Percentiles rank a stretch among this genome's conserved stretches.
phyloP scores from a whole-genome alignment of 148 eudicot genomes.

The Polygonum maritimum region DNA sequence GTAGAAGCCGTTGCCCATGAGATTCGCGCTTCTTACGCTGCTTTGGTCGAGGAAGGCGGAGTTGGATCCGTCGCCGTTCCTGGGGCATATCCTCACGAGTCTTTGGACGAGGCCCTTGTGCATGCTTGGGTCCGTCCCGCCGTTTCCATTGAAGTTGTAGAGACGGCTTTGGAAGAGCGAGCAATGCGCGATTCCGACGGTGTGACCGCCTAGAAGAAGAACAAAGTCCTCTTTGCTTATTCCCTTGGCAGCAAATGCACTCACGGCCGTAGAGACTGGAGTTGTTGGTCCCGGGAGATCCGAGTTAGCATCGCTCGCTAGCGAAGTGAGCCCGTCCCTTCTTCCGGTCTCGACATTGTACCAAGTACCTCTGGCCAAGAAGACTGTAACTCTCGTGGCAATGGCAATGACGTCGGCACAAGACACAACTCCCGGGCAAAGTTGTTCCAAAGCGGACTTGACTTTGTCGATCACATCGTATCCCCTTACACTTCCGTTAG shows the following conservation, averaged over 20 bases:
- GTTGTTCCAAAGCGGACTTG: not conserved
- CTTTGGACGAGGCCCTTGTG: not conserved
- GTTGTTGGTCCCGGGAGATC: not conserved
- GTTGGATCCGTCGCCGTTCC: not conserved
- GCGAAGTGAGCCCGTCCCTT: not conserved
- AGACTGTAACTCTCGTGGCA: not conserved
- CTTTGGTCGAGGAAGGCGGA: not conserved
- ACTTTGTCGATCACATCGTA: not conserved
- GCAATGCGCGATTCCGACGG: not conserved
- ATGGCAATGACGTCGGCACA: not conserved
- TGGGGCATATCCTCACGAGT: not conserved
- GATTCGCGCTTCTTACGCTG: not conserved
- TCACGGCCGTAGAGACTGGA: not conserved
- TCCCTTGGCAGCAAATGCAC: not conserved
- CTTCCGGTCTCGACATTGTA: not conserved
- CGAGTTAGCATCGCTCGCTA: not conserved
- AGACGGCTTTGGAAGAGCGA: not conserved
- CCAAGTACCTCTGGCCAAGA: not conserved
- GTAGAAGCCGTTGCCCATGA: no score
- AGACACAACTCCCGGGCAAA: not conserved
- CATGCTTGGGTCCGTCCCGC: not conserved
- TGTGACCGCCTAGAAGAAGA: not conserved
- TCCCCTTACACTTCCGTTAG: not conserved
- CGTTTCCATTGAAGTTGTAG: not conserved
- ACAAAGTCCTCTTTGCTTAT: not conserved